These are phyloP conservation scores for Somion occarium DNA, from an alignment of 1,284 basidiomycete species.

Conservation along the genomic window DNA sequence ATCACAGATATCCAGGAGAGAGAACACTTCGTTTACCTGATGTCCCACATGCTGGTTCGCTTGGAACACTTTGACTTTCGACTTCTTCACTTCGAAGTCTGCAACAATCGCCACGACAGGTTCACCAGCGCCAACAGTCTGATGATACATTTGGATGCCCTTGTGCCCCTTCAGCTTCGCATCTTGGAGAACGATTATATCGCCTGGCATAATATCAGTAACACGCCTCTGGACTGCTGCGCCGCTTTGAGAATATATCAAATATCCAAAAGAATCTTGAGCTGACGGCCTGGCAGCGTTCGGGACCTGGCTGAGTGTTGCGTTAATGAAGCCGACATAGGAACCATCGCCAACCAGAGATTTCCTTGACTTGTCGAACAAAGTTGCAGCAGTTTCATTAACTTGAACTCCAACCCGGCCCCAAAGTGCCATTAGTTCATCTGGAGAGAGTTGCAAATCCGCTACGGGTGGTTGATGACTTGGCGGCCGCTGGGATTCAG, in stretches of 20 bases:
- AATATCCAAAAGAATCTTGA: slow-evolving; percentile 56
- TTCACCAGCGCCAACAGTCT: slow-evolving; percentile 53
- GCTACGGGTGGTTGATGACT: slow-evolving; percentile 9
- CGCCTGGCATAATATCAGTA: slow-evolving; percentile 84
- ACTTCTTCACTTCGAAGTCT: slow-evolving; percentile 84
- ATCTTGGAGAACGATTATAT: slow-evolving; percentile 72
- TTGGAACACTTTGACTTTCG: slow-evolving; percentile 79
- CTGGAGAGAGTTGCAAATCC: slow-evolving; percentile 39
- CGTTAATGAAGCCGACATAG: slow-evolving; percentile 70
- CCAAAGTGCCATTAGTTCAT: slow-evolving; percentile 69
- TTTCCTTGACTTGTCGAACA: slow-evolving; percentile 74
- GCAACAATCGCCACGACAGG: slow-evolving; percentile 71
- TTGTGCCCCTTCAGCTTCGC: slow-evolving; percentile 89
- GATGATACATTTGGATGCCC: slow-evolving; percentile 68
- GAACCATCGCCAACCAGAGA: slow-evolving; percentile 79
- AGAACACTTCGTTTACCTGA: slow-evolving; percentile 40
- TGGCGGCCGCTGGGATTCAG: slow-evolving; percentile 2
- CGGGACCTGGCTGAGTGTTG: slow-evolving; percentile 58
- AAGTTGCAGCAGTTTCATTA: slow-evolving; percentile 58
- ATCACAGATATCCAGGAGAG: slow-evolving; percentile 12
- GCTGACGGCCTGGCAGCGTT: slow-evolving; percentile 36
- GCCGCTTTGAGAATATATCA: slow-evolving; percentile 72
- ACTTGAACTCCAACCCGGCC: slow-evolving; percentile 72
- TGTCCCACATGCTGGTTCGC: slow-evolving; percentile 76
- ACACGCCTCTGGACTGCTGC: slow-evolving; percentile 61